phyloP scores from a whole-genome alignment of 1,284 basidiomycete genomes.

The Apiotrichum domesticum region DNA sequence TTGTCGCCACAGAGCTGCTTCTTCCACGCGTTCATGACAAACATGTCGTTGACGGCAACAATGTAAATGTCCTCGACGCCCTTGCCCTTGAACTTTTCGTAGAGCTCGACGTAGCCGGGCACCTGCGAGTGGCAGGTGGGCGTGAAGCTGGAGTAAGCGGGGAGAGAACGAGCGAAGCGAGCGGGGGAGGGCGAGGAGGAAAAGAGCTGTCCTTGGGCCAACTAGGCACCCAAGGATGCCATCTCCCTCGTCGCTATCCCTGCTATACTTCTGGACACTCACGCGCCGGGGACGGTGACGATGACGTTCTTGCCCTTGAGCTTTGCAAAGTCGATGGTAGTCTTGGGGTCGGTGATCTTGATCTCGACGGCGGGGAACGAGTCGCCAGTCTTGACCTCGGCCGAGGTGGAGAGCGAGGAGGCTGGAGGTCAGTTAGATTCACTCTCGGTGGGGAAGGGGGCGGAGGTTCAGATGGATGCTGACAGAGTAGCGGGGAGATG shows the following conservation, averaged over 20 bases:
- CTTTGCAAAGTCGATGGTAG: conserved; percentile 51
- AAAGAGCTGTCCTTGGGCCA: too few relatives aligned
- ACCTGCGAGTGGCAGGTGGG: conserved; percentile 55
- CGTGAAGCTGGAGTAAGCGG: conserved; percentile 52
- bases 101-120: conserved; percentile 60
- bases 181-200: conserved; percentile 19
- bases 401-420: conserved; percentile 42
- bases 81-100: conserved; percentile 60
- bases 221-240: not conserved
- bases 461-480: not conserved
- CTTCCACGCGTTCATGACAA: conserved; percentile 62
- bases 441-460: not conserved
- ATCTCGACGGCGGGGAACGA: conserved; percentile 52
- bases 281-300: conserved; percentile 51
- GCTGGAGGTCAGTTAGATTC: not conserved
- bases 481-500: not conserved
- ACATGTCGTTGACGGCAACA: conserved; percentile 65
- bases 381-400: conserved; percentile 51
- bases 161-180: not conserved
- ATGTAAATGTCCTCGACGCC: conserved; percentile 65
- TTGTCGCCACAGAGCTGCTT: conserved; percentile 52
- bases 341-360: conserved; percentile 56
- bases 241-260: not conserved
- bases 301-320: conserved; percentile 64
- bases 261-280: conserved; percentile 11